phyloP scores from a whole-genome alignment of 306 rosid genomes.

The Trifolium subterraneum region DNA sequence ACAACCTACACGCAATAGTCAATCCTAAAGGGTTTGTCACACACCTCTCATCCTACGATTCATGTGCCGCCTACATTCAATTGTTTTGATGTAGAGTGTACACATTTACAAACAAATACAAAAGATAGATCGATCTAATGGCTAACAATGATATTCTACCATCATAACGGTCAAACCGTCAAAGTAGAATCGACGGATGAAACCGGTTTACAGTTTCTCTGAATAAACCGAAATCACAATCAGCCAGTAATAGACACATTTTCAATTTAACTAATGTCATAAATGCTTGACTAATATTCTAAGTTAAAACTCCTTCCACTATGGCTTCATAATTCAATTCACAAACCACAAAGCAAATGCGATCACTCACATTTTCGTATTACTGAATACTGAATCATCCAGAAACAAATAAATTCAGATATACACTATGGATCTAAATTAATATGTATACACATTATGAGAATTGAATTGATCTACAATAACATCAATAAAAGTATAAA shows the following conservation, averaged over 20 bases:
- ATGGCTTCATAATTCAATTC: slow-evolving; percentile 21
- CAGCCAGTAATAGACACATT: not conserved
- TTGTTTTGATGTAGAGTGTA: not conserved
- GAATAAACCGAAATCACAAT: not conserved
- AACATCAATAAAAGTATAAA: slow-evolving; percentile 14
- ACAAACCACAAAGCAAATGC: slow-evolving; percentile 20
- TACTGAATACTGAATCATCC: not conserved
- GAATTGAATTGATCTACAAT: slow-evolving; percentile 35
- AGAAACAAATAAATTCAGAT: not conserved
- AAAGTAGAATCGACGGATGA: not conserved
- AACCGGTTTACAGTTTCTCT: not conserved
- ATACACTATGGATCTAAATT: slow-evolving; percentile 25
- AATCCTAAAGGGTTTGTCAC: not conserved
- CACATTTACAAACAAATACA: not conserved
- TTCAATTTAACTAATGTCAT: not conserved
- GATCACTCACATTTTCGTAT: not conserved
- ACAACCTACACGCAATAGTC: not conserved
- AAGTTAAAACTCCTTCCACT: not conserved
- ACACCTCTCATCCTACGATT: not conserved
- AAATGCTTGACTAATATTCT: not conserved
- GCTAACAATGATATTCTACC: not conserved
- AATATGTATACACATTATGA: not conserved
- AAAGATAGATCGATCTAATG: not conserved
- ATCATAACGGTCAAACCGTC: not conserved
- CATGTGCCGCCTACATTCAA: not conserved